These are phyloP conservation scores for Monosporascus sp. DNA, from an alignment of 2,329 filamentous ascomycete genomes.

Conservation along the genomic window DNA sequence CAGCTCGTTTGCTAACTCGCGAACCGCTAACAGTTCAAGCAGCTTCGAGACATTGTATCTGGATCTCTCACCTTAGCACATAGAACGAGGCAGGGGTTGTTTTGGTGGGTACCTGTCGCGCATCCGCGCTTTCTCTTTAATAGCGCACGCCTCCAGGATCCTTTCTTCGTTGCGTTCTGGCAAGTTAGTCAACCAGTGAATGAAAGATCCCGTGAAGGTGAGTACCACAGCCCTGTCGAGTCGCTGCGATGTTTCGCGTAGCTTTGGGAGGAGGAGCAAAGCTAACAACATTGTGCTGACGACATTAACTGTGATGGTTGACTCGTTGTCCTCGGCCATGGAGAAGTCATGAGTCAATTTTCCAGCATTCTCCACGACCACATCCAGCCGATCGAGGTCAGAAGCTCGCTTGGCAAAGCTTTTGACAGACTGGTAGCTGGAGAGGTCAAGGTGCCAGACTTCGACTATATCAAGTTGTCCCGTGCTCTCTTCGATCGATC, in stretches of 20 bases:
- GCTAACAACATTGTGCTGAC: constrained; percentile 24
- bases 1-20: constrained; percentile 5
- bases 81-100: not conserved
- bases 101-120: not conserved
- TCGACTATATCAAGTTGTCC: constrained; percentile 20
- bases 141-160: constrained; percentile 7
- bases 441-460: constrained; percentile 41
- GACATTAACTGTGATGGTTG: constrained; percentile 36
- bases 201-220: constrained; percentile 12
- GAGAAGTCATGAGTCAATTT: constrained; percentile 34
- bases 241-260: constrained; percentile 11
- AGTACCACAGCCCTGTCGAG: constrained; percentile 1
- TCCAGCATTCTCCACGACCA: constrained; percentile 37
- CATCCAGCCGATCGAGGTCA: constrained; percentile 36
- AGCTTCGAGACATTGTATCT: constrained; percentile 13
- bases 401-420: constrained; percentile 30
- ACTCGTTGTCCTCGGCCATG: constrained; percentile 41
- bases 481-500: constrained; percentile 21
- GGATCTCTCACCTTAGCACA: not conserved
- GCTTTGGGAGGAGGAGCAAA: constrained; percentile 25
- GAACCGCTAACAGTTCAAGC: constrained; percentile 7
- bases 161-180: constrained; percentile 4
- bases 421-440: constrained; percentile 33
- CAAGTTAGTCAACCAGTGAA: constrained; percentile 10
- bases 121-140: constrained; percentile 2